Evolutionary conservation across 2,329 filamentous ascomycete genomes (phyloP), one percentile per base, ranked within the genome.

Genomic region (Colletotrichum sp.): DNA sequence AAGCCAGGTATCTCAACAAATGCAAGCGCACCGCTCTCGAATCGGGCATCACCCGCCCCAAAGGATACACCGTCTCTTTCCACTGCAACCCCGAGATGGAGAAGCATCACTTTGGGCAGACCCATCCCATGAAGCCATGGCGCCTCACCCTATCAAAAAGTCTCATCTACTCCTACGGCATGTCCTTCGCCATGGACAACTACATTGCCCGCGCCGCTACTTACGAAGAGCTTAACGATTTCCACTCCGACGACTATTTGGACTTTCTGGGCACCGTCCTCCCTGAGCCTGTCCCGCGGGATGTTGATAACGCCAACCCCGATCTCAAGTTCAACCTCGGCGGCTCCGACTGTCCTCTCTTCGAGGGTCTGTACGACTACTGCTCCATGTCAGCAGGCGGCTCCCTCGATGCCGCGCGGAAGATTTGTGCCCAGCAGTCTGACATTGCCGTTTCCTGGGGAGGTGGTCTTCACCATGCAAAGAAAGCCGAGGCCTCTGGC

Each of bases 61-160:
- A 94, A 82, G 96, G 96, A 79, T 96, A 98, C 86, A 96, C 91
- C 36, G 96, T 99, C 63, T 98, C 96, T 12, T 98, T 96, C 86
- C 97, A 99, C 84, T 95, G 96, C 86, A 98, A 98, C 81, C 95
- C 96, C 2, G 93, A 95, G 76, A 98, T 98, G 83, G 97, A 99
- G 86, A 94, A 94, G 82, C 96, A 98, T 85, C 97, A 99, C 85
- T 99, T 99, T 84, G 97, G 97, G 79, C 94, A 95, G 86, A 96
- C 95, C 12, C 97, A 99, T 87, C 97, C 97, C 25, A 99, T 99
- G 97, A 99, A 99, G 85, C 97, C 97, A 75, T 98, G 97, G 96
- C 95, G 97, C 44, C 88, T 99, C 78, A 98, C 96, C 19, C 90
- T 99, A 71, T 98, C 97, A 72, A 98, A 99, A 84, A 95, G 97